These are phyloP conservation scores for Penicillium sp. DNA, from an alignment of 2,329 filamentous ascomycete genomes.

Conservation along the genomic window DNA sequence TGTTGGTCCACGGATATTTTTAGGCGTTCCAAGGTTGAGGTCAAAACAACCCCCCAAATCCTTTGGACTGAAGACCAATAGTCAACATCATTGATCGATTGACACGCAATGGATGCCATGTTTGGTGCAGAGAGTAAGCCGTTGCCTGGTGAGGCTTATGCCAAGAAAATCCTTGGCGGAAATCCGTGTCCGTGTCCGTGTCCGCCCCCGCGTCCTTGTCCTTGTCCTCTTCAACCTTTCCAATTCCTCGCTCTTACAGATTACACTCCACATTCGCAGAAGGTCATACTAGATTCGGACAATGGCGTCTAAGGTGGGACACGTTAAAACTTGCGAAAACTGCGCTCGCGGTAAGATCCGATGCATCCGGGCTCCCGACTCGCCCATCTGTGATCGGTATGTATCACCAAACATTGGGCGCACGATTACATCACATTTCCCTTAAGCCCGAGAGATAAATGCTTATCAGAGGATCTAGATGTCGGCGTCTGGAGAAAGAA, in stretches of 20 bases:
- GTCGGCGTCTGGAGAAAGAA: slow-evolving; percentile 12
- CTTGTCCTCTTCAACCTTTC: slow-evolving; percentile 1
- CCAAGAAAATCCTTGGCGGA: not conserved
- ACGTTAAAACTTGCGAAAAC: slow-evolving; percentile 15
- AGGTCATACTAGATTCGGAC: not conserved
- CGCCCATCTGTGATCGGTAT: slow-evolving; percentile 14
- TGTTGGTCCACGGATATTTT: not conserved
- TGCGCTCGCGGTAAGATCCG: slow-evolving; percentile 17
- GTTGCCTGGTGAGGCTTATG: not conserved
- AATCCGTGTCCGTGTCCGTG: not conserved
- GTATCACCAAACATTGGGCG: not conserved
- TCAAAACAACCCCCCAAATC: not conserved
- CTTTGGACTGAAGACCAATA: not conserved
- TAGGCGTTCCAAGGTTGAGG: not conserved
- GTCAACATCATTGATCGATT: not conserved
- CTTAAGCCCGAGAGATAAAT: not conserved
- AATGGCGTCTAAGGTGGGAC: not conserved
- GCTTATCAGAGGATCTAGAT: slow-evolving; percentile 2
- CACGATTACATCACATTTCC: not conserved
- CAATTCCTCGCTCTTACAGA: not conserved
- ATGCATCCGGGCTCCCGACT: slow-evolving; percentile 9
- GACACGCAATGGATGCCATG: not conserved
- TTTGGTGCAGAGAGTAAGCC: not conserved
- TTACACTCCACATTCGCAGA: not conserved
- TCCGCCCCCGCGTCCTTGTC: slow-evolving; percentile 1